These are phyloP conservation scores for Saccharomycopsis capsularis DNA, from an alignment of 805 yeast genomes.

Conservation along the genomic window DNA sequence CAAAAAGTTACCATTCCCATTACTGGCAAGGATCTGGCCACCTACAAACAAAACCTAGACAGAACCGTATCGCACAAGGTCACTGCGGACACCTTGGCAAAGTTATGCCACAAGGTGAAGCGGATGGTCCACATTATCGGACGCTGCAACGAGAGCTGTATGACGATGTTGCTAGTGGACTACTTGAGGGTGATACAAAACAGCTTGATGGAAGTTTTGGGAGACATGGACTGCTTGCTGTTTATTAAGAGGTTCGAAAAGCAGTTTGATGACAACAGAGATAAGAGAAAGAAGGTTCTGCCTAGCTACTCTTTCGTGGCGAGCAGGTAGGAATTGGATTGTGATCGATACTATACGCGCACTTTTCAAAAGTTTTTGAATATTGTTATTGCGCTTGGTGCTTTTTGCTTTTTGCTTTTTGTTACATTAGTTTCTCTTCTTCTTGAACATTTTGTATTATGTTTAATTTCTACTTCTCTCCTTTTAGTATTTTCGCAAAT, in stretches of 20 bases:
- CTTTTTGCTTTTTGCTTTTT: no score
- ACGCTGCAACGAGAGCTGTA: constrained; percentile 16
- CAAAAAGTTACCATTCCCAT: background rate
- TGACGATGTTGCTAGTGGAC: constrained; percentile 17
- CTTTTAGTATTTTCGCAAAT: no score
- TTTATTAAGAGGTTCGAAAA: constrained; percentile 7
- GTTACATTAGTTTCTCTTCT: no score
- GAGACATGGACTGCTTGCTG: constrained; percentile 20
- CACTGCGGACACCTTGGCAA: constrained; percentile 6
- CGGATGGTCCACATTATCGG: constrained; percentile 8
- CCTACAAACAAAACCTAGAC: constrained; percentile 7
- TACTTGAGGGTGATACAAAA: constrained; percentile 18
- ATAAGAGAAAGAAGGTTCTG: constrained; percentile 11
- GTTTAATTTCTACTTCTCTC: no score
- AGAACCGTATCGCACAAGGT: no score
- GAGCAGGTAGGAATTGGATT: constrained; percentile 16
- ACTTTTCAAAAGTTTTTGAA: no score
- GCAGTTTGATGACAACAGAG: constrained; percentile 11
- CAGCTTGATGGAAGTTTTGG: constrained; percentile 17
- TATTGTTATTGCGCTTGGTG: no score
- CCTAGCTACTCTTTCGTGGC: constrained; percentile 14
- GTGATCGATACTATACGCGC: background rate
- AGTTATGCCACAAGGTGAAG: constrained; percentile 13
- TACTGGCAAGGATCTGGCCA: constrained; percentile 8
- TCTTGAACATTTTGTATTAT: no score